Conservation (phyloP, 768 basidiomycete genomes). For the Kwoniella sp. region DNA sequence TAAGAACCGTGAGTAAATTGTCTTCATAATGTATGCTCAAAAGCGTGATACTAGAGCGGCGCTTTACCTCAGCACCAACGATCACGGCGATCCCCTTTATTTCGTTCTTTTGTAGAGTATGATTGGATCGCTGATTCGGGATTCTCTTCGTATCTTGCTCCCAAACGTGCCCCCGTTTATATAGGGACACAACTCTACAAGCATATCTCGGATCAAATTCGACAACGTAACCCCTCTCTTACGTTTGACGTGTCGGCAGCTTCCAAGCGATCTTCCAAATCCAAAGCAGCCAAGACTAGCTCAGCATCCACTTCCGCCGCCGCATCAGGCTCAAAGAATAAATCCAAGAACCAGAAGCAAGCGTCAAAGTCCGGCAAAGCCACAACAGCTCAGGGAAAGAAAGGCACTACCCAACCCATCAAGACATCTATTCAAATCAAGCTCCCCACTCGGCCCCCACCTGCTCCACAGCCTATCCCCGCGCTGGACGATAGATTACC, state of each 20-base stretch:
- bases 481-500: constrained; percentile 73
- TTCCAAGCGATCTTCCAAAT: constrained; percentile 15
- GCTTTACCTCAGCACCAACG: no score
- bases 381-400: constrained; percentile 8
- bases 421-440: constrained; percentile 56
- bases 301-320: background rate
- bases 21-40: background rate
- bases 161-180: constrained; percentile 59
- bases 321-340: constrained; percentile 5
- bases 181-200: constrained; percentile 59
- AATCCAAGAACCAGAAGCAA: constrained; percentile 12
- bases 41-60: no score
- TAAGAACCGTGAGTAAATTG: constrained; percentile 55
- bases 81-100: no score
- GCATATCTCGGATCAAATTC: constrained; percentile 48
- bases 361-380: background rate
- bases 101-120: no score
- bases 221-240: constrained; percentile 35
- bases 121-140: no score
- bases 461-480: constrained; percentile 75
- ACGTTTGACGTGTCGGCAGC: constrained; percentile 16
- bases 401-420: constrained; percentile 6
- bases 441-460: constrained; percentile 64
- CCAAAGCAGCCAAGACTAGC: background rate
- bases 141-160: no score